Conservation (phyloP, 2,329 filamentous ascomycete species). For the Aspergillaceae sp. region DNA sequence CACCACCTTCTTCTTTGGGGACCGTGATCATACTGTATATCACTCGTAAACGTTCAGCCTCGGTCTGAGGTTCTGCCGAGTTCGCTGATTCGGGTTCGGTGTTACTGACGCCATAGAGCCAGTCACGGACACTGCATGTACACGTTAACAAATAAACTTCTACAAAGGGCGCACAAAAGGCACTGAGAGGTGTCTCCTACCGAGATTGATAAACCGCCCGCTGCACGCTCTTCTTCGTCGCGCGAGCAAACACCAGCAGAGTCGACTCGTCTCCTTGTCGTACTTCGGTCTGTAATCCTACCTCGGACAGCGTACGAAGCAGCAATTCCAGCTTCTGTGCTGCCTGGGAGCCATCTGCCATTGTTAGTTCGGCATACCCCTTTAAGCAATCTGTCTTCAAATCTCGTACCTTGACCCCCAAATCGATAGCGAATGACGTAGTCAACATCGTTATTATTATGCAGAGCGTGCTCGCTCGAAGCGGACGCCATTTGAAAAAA, state of each 20-base stretch:
- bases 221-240: constrained; percentile 66
- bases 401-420: constrained; percentile 44
- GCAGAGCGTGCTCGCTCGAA: constrained; percentile 18
- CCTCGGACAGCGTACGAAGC: constrained; percentile 62
- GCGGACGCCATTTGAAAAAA: constrained; percentile 19
- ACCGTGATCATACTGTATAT: constrained; percentile 79
- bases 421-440: constrained; percentile 80
- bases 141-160: neutral
- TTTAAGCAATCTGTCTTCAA: neutral
- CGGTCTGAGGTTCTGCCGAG: constrained; percentile 72
- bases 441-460: constrained; percentile 65
- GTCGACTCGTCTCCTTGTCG: constrained; percentile 68
- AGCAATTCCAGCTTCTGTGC: constrained; percentile 70
- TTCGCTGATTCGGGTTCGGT: constrained; percentile 63
- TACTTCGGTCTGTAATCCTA: constrained; percentile 80
- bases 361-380: neutral
- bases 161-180: too few species aligned
- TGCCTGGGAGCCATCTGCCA: constrained; percentile 58
- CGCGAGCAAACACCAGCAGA: constrained; percentile 74
- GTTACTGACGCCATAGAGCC: constrained; percentile 82
- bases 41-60: constrained; percentile 79
- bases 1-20: constrained; percentile 65
- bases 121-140: constrained; percentile 70
- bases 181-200: constrained; percentile 26
- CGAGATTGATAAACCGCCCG: constrained; percentile 77